Evolutionary conservation across 169 alveolate species (phyloP).

Genomic region (Pseudocohnilembus persalinus): DNA sequence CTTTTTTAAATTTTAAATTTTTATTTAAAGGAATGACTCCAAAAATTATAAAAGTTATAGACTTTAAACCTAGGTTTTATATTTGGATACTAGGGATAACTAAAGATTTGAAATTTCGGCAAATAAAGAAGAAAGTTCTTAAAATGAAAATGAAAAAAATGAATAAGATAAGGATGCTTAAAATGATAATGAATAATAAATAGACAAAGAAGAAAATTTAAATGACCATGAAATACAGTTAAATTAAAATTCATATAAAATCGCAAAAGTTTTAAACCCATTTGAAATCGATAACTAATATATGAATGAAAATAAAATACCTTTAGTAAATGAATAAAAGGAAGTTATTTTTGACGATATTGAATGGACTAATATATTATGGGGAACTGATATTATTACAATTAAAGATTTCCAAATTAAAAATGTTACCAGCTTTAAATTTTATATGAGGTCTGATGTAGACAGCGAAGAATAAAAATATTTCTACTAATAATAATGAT

Average conservation of each 20-base stretch:
- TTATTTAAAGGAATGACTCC: slow-evolving; percentile 12
- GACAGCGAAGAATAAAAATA: too few relatives aligned
- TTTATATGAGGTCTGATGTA: slow-evolving; percentile 29
- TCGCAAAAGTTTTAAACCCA: slow-evolving; percentile 61
- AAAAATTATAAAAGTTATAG: slow-evolving; percentile 58
- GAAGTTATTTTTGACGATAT: slow-evolving; percentile 49
- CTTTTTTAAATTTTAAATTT: too few relatives aligned
- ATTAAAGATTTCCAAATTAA: slow-evolving; percentile 41
- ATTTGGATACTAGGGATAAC: slow-evolving; percentile 54
- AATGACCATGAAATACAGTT: too few relatives aligned
- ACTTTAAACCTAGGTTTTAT: slow-evolving; percentile 55
- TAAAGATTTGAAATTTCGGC: slow-evolving; percentile 67
- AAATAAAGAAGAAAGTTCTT: too few relatives aligned
- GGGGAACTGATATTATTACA: slow-evolving; percentile 66
- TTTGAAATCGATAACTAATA: slow-evolving; percentile 50
- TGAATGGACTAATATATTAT: slow-evolving; percentile 73
- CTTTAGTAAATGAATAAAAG: slow-evolving; percentile 54
- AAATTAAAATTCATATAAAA: slow-evolving; percentile 57
- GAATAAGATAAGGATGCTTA: too few relatives aligned
- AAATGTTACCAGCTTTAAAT: slow-evolving; percentile 51
- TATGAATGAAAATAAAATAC: slow-evolving; percentile 45
- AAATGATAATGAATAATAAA: not conserved
- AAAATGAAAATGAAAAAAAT: too few relatives aligned
- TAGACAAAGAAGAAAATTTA: slow-evolving; percentile 49
- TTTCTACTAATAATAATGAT: too few relatives aligned